phyloP scores from a whole-genome alignment of 1,284 basidiomycete species.

The Ceratobasidium sp. region DNA sequence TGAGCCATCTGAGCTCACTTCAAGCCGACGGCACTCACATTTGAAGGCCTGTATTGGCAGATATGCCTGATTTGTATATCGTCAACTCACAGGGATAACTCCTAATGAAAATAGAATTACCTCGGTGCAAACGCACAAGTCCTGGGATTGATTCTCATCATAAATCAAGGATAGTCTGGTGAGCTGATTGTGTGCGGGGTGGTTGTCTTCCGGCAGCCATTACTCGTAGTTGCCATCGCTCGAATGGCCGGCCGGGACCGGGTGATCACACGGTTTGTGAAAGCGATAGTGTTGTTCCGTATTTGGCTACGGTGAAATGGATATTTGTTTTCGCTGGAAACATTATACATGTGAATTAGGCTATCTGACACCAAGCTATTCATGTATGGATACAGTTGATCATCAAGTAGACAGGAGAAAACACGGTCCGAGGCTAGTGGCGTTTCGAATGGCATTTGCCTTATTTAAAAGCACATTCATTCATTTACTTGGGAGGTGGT shows the following conservation, averaged over 20 bases:
- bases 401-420: background rate
- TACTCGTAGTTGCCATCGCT: background rate
- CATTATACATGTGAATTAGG: background rate
- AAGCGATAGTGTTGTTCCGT: background rate
- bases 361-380: background rate
- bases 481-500: slow-evolving; percentile 12
- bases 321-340: background rate
- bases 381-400: background rate
- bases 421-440: background rate
- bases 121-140: background rate
- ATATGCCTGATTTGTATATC: slow-evolving; percentile 8
- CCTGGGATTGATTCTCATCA: slow-evolving; percentile 7
- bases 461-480: background rate
- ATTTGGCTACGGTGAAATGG: background rate
- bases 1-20: background rate
- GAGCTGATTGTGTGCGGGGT: background rate
- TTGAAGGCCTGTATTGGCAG: background rate
- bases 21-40: background rate
- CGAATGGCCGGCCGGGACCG: background rate
- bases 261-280: slow-evolving; percentile 8
- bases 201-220: background rate
- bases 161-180: background rate
- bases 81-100: background rate
- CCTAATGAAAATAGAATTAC: background rate
- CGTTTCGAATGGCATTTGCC: background rate